Evolutionary conservation across 768 basidiomycete species (phyloP).

Genomic region (Grammothele lineata): DNA sequence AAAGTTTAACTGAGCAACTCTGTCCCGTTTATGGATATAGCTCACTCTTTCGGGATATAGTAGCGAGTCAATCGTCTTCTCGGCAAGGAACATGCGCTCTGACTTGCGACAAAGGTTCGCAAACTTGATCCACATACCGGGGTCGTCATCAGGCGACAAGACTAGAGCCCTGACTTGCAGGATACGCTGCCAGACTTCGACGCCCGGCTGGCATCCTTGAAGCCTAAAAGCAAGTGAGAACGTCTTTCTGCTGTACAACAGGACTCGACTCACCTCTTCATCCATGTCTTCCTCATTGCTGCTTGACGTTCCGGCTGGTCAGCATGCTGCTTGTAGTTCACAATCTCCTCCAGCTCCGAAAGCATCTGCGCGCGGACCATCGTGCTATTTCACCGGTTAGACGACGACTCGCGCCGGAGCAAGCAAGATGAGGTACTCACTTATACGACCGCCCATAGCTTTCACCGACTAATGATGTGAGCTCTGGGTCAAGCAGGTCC

Average conservation of each 20-base stretch:
- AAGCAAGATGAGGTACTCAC: constrained; percentile 42
- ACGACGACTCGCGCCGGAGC: not conserved
- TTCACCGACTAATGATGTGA: constrained; percentile 90
- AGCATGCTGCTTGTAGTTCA: constrained; percentile 88
- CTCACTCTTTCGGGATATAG: constrained; percentile 68
- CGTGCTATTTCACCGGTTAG: constrained; percentile 46
- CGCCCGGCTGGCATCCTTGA: constrained; percentile 95
- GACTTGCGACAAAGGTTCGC: constrained; percentile 95
- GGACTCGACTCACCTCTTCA: constrained; percentile 66
- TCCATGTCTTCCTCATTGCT: constrained; percentile 93
- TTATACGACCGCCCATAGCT: constrained; percentile 97
- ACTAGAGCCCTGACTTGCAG: constrained; percentile 94
- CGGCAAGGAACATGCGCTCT: constrained; percentile 90
- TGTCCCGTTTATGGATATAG: too few species aligned
- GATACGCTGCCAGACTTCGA: constrained; percentile 98
- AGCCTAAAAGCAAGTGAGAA: constrained; percentile 28
- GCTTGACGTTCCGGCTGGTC: constrained; percentile 93
- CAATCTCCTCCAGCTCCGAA: constrained; percentile 96
- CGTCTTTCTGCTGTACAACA: not conserved
- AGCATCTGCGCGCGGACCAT: constrained; percentile 99
- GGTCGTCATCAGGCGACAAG: constrained; percentile 88
- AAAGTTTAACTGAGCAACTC: too few species aligned
- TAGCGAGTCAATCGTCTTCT: constrained; percentile 93
- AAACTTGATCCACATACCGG: constrained; percentile 98
- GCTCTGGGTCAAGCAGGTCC: constrained; percentile 86